These are phyloP conservation scores for Lojkania enalia DNA, from an alignment of 2,329 filamentous ascomycete species.

Conservation along the genomic window DNA sequence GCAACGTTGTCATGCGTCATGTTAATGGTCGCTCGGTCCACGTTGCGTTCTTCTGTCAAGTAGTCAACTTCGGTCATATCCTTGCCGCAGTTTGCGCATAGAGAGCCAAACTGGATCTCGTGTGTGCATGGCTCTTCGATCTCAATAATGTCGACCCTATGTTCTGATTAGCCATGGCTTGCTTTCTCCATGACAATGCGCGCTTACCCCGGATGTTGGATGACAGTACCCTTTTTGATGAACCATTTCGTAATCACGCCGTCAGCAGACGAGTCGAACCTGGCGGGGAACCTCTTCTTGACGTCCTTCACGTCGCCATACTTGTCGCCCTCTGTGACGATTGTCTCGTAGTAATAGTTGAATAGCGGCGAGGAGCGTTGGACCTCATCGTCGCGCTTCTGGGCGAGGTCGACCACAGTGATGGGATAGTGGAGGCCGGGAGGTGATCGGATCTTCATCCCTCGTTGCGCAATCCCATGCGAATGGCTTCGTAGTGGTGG, in stretches of 20 bases:
- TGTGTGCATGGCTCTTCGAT: conserved; percentile 92
- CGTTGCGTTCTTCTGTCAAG: conserved; percentile 77
- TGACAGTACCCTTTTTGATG: conserved; percentile 66
- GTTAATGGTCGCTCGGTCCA: conserved; percentile 86
- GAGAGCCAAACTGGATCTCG: conserved; percentile 84
- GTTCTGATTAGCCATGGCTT: no score
- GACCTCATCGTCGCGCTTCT: conserved; percentile 73
- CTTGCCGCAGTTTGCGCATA: conserved; percentile 91
- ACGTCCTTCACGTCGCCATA: conserved; percentile 74
- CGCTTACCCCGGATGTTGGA: conserved; percentile 53
- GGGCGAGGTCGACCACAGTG: conserved; percentile 83
- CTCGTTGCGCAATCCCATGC: conserved; percentile 38
- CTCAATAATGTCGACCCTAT: conserved; percentile 64
- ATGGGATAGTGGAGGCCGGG: conserved; percentile 82
- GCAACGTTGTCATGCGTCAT: conserved; percentile 91
- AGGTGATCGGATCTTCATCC: conserved; percentile 55
- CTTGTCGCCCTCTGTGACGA: conserved; percentile 66
- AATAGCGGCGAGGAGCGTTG: conserved; percentile 77
- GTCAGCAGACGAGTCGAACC: conserved; percentile 82
- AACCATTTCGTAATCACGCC: conserved; percentile 78
- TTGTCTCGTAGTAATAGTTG: conserved; percentile 83
- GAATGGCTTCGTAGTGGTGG: conserved; percentile 17
- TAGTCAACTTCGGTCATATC: conserved; percentile 92
- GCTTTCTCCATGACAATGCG: no score
- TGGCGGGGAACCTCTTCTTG: conserved; percentile 71